Evolutionary conservation across 257 asterid species (phyloP).

Genomic region (Paraleonurus japonicus): DNA sequence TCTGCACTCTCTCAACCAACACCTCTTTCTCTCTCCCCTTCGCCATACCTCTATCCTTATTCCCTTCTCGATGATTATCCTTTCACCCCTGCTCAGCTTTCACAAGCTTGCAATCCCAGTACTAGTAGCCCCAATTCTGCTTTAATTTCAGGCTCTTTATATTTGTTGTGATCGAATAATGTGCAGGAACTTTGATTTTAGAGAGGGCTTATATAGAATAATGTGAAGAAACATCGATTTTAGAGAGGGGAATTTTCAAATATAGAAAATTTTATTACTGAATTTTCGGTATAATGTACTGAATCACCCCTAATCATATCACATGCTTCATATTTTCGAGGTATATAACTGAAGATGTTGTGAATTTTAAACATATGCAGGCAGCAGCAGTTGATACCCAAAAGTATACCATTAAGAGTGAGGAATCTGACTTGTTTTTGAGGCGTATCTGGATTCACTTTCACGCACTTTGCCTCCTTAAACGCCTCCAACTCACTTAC

Average conservation of each 20-base stretch:
- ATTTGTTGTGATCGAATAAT: not conserved
- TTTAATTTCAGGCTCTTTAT: not conserved
- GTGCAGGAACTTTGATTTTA: too few relatives aligned
- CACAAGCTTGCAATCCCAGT: conserved; percentile 23
- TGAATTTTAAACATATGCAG: too few relatives aligned
- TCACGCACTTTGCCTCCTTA: conserved; percentile 73
- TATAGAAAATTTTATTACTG: too few relatives aligned
- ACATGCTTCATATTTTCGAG: not conserved
- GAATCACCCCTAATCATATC: not conserved
- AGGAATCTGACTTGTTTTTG: conserved; percentile 92
- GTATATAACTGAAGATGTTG: not conserved
- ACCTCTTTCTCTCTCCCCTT: not conserved
- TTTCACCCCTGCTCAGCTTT: conserved; percentile 24
- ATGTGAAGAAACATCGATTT: too few relatives aligned
- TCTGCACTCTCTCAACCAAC: conserved; percentile 25
- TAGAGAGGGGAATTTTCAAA: too few relatives aligned
- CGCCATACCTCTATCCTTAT: conserved; percentile 15
- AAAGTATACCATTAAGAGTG: conserved; percentile 74
- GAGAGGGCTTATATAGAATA: too few relatives aligned
- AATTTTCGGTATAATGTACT: too few relatives aligned
- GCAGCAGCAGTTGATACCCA: too few relatives aligned
- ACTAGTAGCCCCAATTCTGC: conserved; percentile 4
- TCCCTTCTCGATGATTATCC: conserved; percentile 14
- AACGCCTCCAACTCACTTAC: conserved; percentile 72
- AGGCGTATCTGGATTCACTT: conserved; percentile 94